Evolutionary conservation across 805 yeast species (phyloP), one percentile per base, ranked within the genome.

Genomic region (Schwanniomyces sp.): DNA sequence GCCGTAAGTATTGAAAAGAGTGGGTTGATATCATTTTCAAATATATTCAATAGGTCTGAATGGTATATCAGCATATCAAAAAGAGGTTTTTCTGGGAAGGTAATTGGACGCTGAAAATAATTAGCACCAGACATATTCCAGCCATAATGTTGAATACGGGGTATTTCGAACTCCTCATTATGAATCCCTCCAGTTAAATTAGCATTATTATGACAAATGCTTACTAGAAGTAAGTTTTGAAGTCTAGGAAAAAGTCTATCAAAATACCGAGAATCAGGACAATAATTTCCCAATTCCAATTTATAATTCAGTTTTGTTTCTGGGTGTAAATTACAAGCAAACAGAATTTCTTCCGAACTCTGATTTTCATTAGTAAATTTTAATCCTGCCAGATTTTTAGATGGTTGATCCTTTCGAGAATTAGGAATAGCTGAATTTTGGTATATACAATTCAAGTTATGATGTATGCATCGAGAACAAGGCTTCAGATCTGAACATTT

Each of bases 41-140:
- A 37, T 6, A 24, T 24, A 12, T 10, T 37, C 21, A 37, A 24
- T 37, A 37, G 9, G 6, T 24, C n/a, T 10, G 25, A 24, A 21
- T 37, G 40, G 7, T 12, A 12, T n/a, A 9, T 2, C 8, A 7
- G 14, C 9, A 37, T 12, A 37, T 37, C 27, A 37, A 37, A 8
- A 24, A 10, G 7, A 7, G 40, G 40, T 26, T 21, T 37, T 5
- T 6, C 21, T 7, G 40, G 40, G 14, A 29, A 12, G 3, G 27
- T 4, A 37, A 12, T 14, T 18, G 27, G 7, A 12, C 25, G 27
- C 8, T 37, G 17, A 21, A 18, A 24, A 37, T 37, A 37, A 11
- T 37, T 12, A 21, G 27, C 17, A 7, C 40, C 40, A 21, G 40
- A 37, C 40, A 37, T 37, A 37, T 37, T 37, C 40, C 40, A 37